phyloP scores from a whole-genome alignment of 208 protist species.

The Trypanosomatidae sp. region DNA sequence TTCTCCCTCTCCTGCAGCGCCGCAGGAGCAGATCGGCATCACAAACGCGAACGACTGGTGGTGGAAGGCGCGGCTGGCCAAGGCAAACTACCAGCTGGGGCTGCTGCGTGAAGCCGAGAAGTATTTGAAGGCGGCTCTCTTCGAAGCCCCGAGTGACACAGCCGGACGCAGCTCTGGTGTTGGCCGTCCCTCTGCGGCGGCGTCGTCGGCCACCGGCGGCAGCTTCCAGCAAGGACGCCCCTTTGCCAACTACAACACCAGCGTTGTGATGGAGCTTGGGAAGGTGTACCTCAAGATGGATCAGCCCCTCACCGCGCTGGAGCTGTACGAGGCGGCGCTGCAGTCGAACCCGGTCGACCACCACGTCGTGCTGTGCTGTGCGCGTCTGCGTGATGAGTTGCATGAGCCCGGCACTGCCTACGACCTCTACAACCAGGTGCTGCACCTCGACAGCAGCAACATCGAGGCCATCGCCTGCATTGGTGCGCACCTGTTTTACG shows the following conservation, averaged over 20 bases:
- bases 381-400: slow-evolving; percentile 91
- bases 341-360: slow-evolving; percentile 87
- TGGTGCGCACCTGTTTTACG: slow-evolving; percentile 94
- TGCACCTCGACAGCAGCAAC: slow-evolving; percentile 88
- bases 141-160: slow-evolving; percentile 28
- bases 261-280: slow-evolving; percentile 86
- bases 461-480: slow-evolving; percentile 95
- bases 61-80: slow-evolving; percentile 94
- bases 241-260: slow-evolving; percentile 84
- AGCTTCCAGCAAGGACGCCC: slow-evolving; percentile 2
- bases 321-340: slow-evolving; percentile 76
- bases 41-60: slow-evolving; percentile 90
- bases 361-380: slow-evolving; percentile 85
- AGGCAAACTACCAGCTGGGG: slow-evolving; percentile 94
- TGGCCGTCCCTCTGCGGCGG: too few species aligned
- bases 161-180: too few species aligned
- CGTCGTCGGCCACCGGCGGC: too few species aligned
- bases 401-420: slow-evolving; percentile 84
- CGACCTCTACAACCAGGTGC: slow-evolving; percentile 79
- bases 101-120: slow-evolving; percentile 95
- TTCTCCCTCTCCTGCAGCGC: background rate
- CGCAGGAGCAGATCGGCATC: slow-evolving; percentile 46
- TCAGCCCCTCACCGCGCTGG: slow-evolving; percentile 93
- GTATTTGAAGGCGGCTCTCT: slow-evolving; percentile 84
- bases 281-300: slow-evolving; percentile 95